Evolutionary conservation across 768 basidiomycete species (phyloP), one percentile per base, ranked within the genome.

Genomic region (Podaxis sp.): DNA sequence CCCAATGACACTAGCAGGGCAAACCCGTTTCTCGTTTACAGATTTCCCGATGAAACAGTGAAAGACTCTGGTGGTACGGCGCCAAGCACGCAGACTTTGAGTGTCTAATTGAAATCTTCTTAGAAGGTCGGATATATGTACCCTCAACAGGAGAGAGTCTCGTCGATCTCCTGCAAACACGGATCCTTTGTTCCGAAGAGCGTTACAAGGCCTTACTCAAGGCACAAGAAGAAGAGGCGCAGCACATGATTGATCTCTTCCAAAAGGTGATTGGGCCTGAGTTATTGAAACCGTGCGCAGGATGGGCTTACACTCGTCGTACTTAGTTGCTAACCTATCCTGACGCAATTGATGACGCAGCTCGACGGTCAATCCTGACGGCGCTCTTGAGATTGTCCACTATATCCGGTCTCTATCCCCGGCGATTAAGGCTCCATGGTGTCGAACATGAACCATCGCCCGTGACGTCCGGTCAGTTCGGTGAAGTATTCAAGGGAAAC

Each of bases 401-500:
- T 2, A n/a, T 5, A n/a, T 51, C 29, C 12, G 49, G 58, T 4
- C 40, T 59, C n/a, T 59, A 36, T 51, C 58, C 58, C 25, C 36
- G 37, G 22, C 19, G 15, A 24, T 19, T 59, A 25, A 24, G 12
- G 27, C 47, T 59, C 9, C 47, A 51, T 4, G 49, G 27, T 9
- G 58, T 59, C 9, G 19, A 52, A 25, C n/a, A 37, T 15, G 22
- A n/a, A 29, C 15, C 25, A 6, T 13, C 33, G 19, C 47, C 57
- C 6, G 24, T 58, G 3, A 29, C 33, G 12, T 24, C 25, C 8
- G 57, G 57, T 12, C 24, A 24, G 22, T 73, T 71, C 55, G 67
- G 69, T 4, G 74, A 75, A 12, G 68, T 75, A n/a, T 74, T 70
- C 65, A 71, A 57, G 55, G 71, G 70, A 2, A 4, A 51, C 17